Percentiles rank a stretch among this genome's conserved stretches.
Conservation (phyloP, 345 rosid genomes). For the Physaria fendleri region DNA sequence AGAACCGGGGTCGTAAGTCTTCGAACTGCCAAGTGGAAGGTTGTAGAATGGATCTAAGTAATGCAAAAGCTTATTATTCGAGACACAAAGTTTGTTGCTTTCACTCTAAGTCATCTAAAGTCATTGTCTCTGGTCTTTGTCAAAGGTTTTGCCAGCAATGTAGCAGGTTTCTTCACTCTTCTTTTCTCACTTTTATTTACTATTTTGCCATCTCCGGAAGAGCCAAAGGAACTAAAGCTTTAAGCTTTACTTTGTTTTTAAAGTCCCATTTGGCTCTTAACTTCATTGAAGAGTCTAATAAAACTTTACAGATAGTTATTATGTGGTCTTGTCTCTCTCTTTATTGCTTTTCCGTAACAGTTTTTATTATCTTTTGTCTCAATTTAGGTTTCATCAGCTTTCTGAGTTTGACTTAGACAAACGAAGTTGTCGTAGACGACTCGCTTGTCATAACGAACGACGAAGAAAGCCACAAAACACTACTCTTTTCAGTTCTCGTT, state of each 20-base stretch:
- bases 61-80: slow-evolving; percentile 81
- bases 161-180: slow-evolving; percentile 81
- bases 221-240: too few relatives aligned
- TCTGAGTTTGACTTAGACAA: slow-evolving; percentile 82
- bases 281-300: slow-evolving; percentile 18
- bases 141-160: slow-evolving; percentile 99
- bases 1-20: slow-evolving; percentile 35
- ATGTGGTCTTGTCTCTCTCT: too few relatives aligned
- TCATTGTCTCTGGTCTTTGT: slow-evolving; percentile 67
- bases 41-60: slow-evolving; percentile 88
- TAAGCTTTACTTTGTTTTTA: neutral
- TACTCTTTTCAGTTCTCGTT: slow-evolving; percentile 43
- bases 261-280: slow-evolving; percentile 24
- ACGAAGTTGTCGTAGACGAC: slow-evolving; percentile 85
- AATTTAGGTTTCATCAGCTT: slow-evolving; percentile 85
- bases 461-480: slow-evolving; percentile 72
- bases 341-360: too few relatives aligned
- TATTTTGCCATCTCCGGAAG: too few relatives aligned
- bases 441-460: slow-evolving; percentile 88
- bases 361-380: slow-evolving; percentile 10
- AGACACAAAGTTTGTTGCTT: slow-evolving; percentile 82
- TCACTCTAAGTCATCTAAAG: slow-evolving; percentile 66
- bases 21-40: slow-evolving; percentile 92
- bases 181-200: too few relatives aligned
- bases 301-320: too few relatives aligned